Evolutionary conservation across 108 stramenopile species (phyloP), one percentile per base, ranked within the genome.

Genomic region (Cyclotella atomus): DNA sequence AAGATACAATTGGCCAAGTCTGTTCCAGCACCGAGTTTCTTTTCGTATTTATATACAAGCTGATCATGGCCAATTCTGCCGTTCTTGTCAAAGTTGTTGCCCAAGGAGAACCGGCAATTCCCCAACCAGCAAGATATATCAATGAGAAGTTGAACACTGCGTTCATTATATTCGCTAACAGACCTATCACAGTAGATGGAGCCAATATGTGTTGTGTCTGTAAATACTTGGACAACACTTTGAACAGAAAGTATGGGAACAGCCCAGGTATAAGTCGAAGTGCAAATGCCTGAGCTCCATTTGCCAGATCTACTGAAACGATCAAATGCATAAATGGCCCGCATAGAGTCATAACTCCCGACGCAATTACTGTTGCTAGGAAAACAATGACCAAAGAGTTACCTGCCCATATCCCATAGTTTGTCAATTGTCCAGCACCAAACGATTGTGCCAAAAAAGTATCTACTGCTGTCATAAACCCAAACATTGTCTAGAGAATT

Each of bases 401-500:
- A 43, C 75, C 81, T 19, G 81, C 71, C 81, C 81, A 82, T 29
- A 70, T 66, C 12, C 62, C 52, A 70, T 56, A 82, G 15, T 54
- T 41, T 28, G 47, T 35, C 3, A 66, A 49, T 34, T 71, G 32
- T 27, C 52, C 56, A 8, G 81, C 74, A 16, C 81, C 81, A 66
- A 56, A 76, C 32, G 81, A 47, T 59, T 82, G 81, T 0, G 81
- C 50, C 35, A 82, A 44, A 24, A 82, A 65, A 8, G 81, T 82
- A 71, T 82, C 81, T 52, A 76, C 76, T 12, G 69, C 68, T 29
- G 81, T 73, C 38, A 60, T 67, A 64, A 82, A 82, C 1, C 81
- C 81, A 52, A 60, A 34, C 68, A 82, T 82, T 29, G 64, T 47
- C n/a, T n/a, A n/a, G n/a, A n/a, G n/a, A n/a, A n/a, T n/a, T n/a